Evolutionary conservation across 1,284 basidiomycete species (phyloP).

Genomic region (Trametes sp.): DNA sequence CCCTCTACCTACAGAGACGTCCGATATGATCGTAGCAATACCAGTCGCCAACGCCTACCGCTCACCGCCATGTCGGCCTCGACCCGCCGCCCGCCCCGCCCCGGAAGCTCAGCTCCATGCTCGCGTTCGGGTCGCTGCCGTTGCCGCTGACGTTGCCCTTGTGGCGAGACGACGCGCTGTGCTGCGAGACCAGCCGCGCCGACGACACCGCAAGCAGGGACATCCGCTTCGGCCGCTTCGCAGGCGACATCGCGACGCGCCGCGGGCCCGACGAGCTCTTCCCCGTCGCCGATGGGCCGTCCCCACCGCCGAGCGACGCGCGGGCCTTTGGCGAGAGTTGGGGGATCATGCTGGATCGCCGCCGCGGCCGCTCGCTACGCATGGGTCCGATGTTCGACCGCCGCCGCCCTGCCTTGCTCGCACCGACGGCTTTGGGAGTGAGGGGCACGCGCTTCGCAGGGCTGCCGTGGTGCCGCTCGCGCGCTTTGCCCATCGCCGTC

Average conservation of each 20-base stretch:
- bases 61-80: conserved; percentile 32
- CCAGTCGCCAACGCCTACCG: not conserved
- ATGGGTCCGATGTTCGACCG: conserved; percentile 77
- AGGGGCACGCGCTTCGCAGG: conserved; percentile 56
- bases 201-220: conserved; percentile 56
- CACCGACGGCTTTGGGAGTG: conserved; percentile 51
- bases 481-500: conserved; percentile 47
- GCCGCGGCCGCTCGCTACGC: conserved; percentile 71
- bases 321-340: conserved; percentile 56
- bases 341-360: conserved; percentile 81
- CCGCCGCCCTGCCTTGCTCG: conserved; percentile 55
- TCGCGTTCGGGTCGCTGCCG: conserved; percentile 54
- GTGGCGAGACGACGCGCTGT: conserved; percentile 41
- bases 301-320: conserved; percentile 34
- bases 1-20: not conserved
- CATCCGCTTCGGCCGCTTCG: conserved; percentile 67
- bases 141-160: conserved; percentile 33
- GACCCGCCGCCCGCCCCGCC: conserved; percentile 36
- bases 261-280: conserved; percentile 38
- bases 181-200: conserved; percentile 38
- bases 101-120: conserved; percentile 56
- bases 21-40: not conserved
- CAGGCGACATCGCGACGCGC: conserved; percentile 53
- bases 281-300: conserved; percentile 24
- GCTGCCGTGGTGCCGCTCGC: conserved; percentile 50